Base-by-base conservation (phyloP, 192 early-diverging fungal species). In the Podila clonocystis region DNA sequence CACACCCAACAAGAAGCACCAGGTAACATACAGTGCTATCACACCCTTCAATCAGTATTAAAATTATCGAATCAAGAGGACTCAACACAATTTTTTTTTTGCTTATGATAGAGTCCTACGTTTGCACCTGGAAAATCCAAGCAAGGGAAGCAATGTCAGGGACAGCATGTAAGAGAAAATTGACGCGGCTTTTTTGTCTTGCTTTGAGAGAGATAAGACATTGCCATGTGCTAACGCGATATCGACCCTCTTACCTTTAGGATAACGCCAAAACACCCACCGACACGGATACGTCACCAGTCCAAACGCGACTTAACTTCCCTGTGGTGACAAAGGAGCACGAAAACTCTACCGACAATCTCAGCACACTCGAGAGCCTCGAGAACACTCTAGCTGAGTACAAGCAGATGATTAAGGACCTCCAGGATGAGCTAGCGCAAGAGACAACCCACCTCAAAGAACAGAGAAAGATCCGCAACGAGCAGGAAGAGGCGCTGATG, bases 1-100 rank as follows among this genome's bases (percentile, higher is more conserved):
- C 38, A 50, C 66, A 6, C 69, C 70, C 13, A 67, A 55, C 70
- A 79, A 67, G 76, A 72, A 72, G 58, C 29, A 28, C 24, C 9
- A 3, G 50, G 50, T 48, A n/a, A 22, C 38, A 17, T 3, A 22
- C 22, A 30, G 9, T 2, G 9, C 48, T 6, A 5, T 34, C n/a
- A 17, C 2, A 24, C 1, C 13, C 20, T 1, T 31, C 17, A 66
- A 22, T 3, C 64, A n/a, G 24, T 9, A 19, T 15, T 19, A 65
- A 13, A 45, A 45, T 15, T 15, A 45, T 0, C 11, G 15, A 28
- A 19, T 2, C 15, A 15, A 29, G 33, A 29, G 50, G 48, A 12
- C 28, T 52, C 12, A 20, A 20, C 28, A 9, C 17, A 9, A 8
- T 45, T 45, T 9, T 45, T 3, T 45, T 45, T 15, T 17, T 45